Evolutionary conservation across 192 early-diverging fungal genomes (phyloP).

Genomic region (Rhizoclosmatium sp.): DNA sequence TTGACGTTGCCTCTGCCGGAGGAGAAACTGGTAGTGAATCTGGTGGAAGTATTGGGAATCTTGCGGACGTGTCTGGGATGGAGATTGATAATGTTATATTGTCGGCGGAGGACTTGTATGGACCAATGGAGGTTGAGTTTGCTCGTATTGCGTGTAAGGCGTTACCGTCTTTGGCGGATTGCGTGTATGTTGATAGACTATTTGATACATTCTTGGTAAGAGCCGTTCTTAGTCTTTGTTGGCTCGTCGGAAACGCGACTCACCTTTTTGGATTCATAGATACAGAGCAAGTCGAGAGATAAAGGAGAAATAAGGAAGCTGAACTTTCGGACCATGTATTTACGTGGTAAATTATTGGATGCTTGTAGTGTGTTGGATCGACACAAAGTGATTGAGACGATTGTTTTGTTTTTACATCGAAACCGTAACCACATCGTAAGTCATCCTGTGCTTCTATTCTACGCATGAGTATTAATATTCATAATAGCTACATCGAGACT

Average conservation of each 20-base stretch:
- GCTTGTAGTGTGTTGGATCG: constrained; percentile 1
- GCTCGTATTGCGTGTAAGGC: not conserved
- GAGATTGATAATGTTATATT: not conserved
- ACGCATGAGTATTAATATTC: not conserved
- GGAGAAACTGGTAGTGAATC: not conserved
- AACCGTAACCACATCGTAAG: not conserved
- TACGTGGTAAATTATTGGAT: not conserved
- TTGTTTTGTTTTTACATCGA: constrained; percentile 7
- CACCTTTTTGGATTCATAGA: not conserved
- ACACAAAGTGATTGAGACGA: not conserved
- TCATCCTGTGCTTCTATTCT: not conserved
- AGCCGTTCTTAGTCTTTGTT: not conserved
- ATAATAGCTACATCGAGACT: not conserved
- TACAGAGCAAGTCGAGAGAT: not conserved
- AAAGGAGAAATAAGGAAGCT: not conserved
- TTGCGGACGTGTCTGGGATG: not conserved
- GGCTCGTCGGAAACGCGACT: not conserved
- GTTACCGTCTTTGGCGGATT: not conserved
- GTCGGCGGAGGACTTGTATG: constrained; percentile 1
- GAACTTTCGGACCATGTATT: not conserved
- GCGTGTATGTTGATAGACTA: not conserved
- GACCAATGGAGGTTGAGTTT: constrained; percentile 10
- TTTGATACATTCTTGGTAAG: constrained; percentile 8
- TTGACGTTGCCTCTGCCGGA: not conserved
- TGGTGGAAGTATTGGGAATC: not conserved